Percentiles rank a stretch among this genome's conserved stretches.
These are phyloP conservation scores for Cydonia oblonga DNA, from an alignment of 331 rosid species.

Conservation along the genomic window DNA sequence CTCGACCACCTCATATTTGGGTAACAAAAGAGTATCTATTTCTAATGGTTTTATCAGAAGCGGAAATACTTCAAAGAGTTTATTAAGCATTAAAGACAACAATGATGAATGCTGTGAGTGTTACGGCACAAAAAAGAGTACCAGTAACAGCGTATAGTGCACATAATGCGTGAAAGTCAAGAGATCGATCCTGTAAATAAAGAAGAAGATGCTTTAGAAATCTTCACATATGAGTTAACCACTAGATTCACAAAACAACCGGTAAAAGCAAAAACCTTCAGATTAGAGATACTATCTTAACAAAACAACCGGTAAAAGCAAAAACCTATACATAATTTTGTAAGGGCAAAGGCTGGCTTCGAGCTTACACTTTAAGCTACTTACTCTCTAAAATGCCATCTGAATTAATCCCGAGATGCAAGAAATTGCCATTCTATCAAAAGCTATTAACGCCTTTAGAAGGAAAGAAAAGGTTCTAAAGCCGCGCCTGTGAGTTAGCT, in stretches of 20 bases:
- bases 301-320: background rate
- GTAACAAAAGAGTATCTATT: background rate
- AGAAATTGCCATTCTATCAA: too few species aligned
- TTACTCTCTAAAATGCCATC: too few species aligned
- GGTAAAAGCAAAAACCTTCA: background rate
- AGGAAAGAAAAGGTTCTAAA: too few species aligned
- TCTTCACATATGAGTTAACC: slow-evolving; percentile 20
- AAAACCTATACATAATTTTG: too few species aligned
- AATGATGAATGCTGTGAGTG: slow-evolving; percentile 3
- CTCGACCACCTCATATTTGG: background rate
- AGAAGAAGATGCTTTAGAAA: slow-evolving; percentile 28
- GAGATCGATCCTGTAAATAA: slow-evolving; percentile 83
- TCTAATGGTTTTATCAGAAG: slow-evolving; percentile 1
- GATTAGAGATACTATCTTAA: too few species aligned
- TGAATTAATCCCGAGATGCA: too few species aligned
- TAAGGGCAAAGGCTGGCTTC: too few species aligned
- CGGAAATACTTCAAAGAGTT: background rate
- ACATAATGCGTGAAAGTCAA: slow-evolving; percentile 88
- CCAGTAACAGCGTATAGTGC: slow-evolving; percentile 95
- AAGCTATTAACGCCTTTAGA: too few species aligned
- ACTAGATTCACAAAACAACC: background rate
- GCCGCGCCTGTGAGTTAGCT: too few species aligned
- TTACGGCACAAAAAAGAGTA: slow-evolving; percentile 39
- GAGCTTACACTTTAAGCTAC: too few species aligned
- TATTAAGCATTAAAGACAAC: background rate